A percentile compares a stretch with the other conserved stretches of the same genome.
Evolutionary conservation across 2,329 filamentous ascomycete genomes (phyloP).

Genomic region (Hypoxylon rubiginosum): DNA sequence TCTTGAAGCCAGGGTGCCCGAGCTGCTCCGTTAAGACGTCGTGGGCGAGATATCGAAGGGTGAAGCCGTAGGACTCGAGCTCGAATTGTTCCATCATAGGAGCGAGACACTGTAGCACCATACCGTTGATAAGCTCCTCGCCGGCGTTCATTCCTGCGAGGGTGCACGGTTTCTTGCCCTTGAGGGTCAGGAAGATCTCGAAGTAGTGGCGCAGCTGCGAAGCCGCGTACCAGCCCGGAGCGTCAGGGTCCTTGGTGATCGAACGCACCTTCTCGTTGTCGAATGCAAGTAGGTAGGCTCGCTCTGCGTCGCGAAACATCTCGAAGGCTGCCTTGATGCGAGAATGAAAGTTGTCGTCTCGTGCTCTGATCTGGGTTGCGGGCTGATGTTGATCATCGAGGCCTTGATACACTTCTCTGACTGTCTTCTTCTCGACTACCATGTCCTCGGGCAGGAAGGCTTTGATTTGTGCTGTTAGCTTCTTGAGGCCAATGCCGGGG

Average conservation of each 20-base stretch:
- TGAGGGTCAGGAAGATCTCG: not conserved
- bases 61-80: constrained; percentile 8
- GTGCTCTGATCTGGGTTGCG: not conserved
- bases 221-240: not conserved
- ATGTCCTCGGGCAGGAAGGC: not conserved
- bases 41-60: constrained; percentile 8
- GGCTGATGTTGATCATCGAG: not conserved
- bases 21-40: constrained; percentile 5
- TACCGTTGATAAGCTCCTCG: not conserved
- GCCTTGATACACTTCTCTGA: constrained; percentile 3
- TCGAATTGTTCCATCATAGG: constrained; percentile 6
- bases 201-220: constrained; percentile 3
- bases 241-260: not conserved
- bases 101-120: constrained; percentile 8
- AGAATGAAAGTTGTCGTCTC: not conserved
- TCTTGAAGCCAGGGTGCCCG: not conserved
- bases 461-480: constrained; percentile 5
- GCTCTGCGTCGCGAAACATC: not conserved
- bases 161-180: constrained; percentile 1
- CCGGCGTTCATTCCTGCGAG: not conserved
- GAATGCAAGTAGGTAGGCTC: not conserved
- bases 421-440: constrained; percentile 1
- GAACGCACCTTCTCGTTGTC: not conserved
- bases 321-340: not conserved
- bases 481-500: constrained; percentile 6